Evolutionary conservation across 1,284 basidiomycete genomes (phyloP).

Genomic region (Nidula niveotomentosa): DNA sequence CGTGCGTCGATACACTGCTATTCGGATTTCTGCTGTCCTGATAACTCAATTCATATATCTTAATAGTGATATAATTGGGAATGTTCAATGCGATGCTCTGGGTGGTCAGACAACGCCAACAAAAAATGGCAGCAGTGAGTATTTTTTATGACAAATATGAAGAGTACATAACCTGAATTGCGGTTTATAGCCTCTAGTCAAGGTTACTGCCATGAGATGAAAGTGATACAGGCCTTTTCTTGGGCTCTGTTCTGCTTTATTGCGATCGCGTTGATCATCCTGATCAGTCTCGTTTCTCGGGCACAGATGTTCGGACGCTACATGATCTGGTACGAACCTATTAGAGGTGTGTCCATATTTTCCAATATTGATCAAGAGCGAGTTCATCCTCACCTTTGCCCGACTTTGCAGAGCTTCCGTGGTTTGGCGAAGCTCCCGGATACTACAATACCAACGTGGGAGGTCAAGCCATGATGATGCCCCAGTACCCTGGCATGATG

Average conservation of each 20-base stretch:
- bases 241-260: constrained; percentile 70
- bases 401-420: constrained; percentile 37
- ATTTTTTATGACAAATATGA: too few species aligned
- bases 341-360: constrained; percentile 32
- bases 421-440: constrained; percentile 50
- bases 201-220: constrained; percentile 75
- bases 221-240: constrained; percentile 73
- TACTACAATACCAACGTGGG: constrained; percentile 38
- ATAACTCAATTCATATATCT: neutral
- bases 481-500: constrained; percentile 12
- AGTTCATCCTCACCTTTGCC: neutral
- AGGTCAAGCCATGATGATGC: constrained; percentile 14
- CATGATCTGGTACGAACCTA: constrained; percentile 40
- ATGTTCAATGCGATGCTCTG: constrained; percentile 60
- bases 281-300: constrained; percentile 32
- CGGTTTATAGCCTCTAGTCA: constrained; percentile 47
- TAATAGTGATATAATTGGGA: constrained; percentile 66
- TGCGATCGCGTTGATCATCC: constrained; percentile 38
- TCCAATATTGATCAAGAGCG: neutral
- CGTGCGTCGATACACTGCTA: constrained; percentile 40
- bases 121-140: constrained; percentile 56
- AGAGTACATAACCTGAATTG: constrained; percentile 2
- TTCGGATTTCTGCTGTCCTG: constrained; percentile 1
- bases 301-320: constrained; percentile 39
- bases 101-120: constrained; percentile 45